Evolutionary conservation across 179 eudicot genomes (phyloP).

Genomic region (Monotropa hypopitys): DNA sequence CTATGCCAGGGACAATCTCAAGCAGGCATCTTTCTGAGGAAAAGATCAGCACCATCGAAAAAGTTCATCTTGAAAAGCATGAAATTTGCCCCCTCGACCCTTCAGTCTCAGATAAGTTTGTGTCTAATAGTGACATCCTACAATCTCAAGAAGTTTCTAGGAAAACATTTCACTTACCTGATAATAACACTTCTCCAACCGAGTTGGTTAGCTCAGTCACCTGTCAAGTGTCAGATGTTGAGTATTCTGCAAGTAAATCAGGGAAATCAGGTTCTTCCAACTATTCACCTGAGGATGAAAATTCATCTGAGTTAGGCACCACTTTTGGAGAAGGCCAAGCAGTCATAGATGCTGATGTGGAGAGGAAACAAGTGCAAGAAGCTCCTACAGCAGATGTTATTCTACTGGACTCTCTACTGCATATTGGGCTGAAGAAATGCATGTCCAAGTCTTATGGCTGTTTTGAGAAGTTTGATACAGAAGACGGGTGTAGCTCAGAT

Average conservation of each 20-base stretch:
- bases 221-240: constrained; percentile 13
- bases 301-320: constrained; percentile 6
- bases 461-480: constrained; percentile 9
- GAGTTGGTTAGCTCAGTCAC: constrained; percentile 2
- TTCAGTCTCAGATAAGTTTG: constrained; percentile 5
- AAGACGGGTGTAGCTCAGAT: constrained; percentile 16
- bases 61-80: constrained; percentile 8
- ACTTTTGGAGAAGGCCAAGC: constrained; percentile 9
- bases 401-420: not conserved
- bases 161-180: constrained; percentile 7
- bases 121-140: constrained; percentile 1
- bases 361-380: constrained; percentile 4
- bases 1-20: constrained; percentile 12
- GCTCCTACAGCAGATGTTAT: constrained; percentile 1
- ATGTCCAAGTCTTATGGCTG: constrained; percentile 1
- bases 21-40: constrained; percentile 2
- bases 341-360: constrained; percentile 1
- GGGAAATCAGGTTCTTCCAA: not conserved
- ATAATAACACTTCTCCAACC: constrained; percentile 1
- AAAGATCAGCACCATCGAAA: constrained; percentile 3
- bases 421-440: constrained; percentile 1
- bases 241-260: constrained; percentile 10
- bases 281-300: constrained; percentile 8
- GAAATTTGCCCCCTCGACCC: constrained; percentile 11
- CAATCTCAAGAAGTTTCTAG: constrained; percentile 6